Percentiles rank a stretch among this genome's conserved stretches.
Evolutionary conservation across 148 eudicot genomes (phyloP).

Genomic region (Vaccinium darrowii): DNA sequence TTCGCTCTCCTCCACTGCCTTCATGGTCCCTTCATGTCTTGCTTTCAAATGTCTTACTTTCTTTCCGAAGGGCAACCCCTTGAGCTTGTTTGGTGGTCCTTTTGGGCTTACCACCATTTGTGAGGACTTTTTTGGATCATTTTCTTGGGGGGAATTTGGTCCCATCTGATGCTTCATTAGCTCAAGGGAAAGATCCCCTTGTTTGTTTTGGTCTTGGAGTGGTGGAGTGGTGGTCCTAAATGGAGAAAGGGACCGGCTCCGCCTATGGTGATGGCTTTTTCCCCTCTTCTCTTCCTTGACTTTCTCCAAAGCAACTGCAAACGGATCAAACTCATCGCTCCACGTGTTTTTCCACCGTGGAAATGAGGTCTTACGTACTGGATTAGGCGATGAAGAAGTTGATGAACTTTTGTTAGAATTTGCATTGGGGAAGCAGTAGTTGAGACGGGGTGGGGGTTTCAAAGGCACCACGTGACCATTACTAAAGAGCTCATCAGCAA

Average conservation of each 20-base stretch:
- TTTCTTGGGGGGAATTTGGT: background rate
- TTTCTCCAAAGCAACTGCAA: conserved; percentile 57
- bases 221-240: conserved; percentile 24
- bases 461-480: conserved; percentile 58
- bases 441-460: conserved; percentile 60
- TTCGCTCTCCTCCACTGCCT: background rate
- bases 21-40: background rate
- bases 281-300: conserved; percentile 40
- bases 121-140: conserved; percentile 6
- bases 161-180: background rate
- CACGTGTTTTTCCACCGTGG: conserved; percentile 31
- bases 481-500: conserved; percentile 57
- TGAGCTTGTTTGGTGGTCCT: conserved; percentile 1
- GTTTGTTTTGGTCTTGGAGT: background rate
- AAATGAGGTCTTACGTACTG: conserved; percentile 37
- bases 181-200: background rate
- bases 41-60: conserved; percentile 13
- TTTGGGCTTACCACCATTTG: conserved; percentile 13
- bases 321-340: conserved; percentile 70
- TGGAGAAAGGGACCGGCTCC: conserved; percentile 51
- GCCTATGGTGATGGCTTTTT: conserved; percentile 15
- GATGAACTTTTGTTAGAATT: conserved; percentile 27
- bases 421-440: conserved; percentile 15
- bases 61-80: conserved; percentile 13
- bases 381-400: conserved; percentile 40